A percentile compares a stretch with the other conserved stretches of the same genome.
Conservation (phyloP, 2,329 filamentous ascomycete species). For the Malbranchea zuffiana region DNA sequence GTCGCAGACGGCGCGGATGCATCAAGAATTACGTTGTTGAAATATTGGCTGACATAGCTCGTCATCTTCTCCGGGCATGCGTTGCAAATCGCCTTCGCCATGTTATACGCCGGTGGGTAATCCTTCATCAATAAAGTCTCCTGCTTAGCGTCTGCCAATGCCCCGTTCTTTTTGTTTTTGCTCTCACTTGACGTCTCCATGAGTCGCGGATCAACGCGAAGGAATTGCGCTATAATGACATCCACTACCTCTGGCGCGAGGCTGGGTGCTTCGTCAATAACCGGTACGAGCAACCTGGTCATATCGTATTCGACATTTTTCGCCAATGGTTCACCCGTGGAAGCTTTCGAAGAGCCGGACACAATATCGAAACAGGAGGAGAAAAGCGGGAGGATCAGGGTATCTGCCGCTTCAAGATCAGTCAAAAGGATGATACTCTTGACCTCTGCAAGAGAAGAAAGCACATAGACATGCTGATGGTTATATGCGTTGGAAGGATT, state of each 20-base stretch:
- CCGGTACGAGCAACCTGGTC: constrained; percentile 68
- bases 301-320: constrained; percentile 93
- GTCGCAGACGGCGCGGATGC: constrained; percentile 55
- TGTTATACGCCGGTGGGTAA: constrained; percentile 84
- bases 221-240: constrained; percentile 87
- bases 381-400: constrained; percentile 71
- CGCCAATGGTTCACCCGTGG: constrained; percentile 68
- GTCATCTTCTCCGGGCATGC: constrained; percentile 87
- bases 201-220: constrained; percentile 65
- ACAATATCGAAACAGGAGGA: constrained; percentile 85
- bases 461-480: constrained; percentile 80
- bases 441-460: constrained; percentile 78
- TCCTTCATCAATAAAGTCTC: constrained; percentile 76
- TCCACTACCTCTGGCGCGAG: constrained; percentile 78
- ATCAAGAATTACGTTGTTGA: constrained; percentile 91
- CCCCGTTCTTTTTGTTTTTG: constrained; percentile 46
- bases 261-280: constrained; percentile 74
- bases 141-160: constrained; percentile 59
- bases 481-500: constrained; percentile 85
- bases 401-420: constrained; percentile 72
- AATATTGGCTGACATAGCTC: constrained; percentile 87
- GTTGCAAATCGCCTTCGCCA: constrained; percentile 91
- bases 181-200: constrained; percentile 31
- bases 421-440: constrained; percentile 89
- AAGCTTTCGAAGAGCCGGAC: constrained; percentile 61